Percentiles rank a stretch among this genome's conserved stretches.
phyloP scores from a whole-genome alignment of 352 stramenopile genomes.

The Blastocystis sp. region DNA sequence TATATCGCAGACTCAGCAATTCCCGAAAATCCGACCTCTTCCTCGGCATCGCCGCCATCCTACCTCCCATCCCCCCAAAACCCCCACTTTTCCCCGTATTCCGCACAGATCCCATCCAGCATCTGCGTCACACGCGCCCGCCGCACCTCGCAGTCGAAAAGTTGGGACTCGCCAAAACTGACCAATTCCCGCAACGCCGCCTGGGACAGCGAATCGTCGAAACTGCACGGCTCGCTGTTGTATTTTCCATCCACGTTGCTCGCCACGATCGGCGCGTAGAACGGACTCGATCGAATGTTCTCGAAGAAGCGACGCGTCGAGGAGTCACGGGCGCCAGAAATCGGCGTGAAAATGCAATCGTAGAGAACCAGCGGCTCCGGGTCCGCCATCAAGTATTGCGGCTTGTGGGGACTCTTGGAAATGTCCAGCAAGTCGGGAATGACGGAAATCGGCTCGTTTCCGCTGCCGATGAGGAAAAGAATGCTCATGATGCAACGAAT shows the following conservation, averaged over 20 bases:
- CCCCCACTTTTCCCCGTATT: not conserved
- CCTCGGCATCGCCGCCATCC: not conserved
- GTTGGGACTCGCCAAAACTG: not conserved
- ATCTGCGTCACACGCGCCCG: not conserved
- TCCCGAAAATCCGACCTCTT: constrained; percentile 9
- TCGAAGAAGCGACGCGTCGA: not conserved
- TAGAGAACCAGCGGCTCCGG: constrained; percentile 42
- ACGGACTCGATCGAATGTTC: not conserved
- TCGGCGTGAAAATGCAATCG: constrained; percentile 42
- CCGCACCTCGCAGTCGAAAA: not conserved
- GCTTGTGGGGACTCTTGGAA: constrained; percentile 27
- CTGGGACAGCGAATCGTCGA: not conserved
- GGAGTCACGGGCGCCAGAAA: not conserved
- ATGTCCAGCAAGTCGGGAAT: constrained; percentile 22
- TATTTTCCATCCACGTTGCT: constrained; percentile 26
- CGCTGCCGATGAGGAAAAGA: constrained; percentile 16
- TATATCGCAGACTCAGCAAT: not conserved
- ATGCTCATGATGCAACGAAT: constrained; percentile 56
- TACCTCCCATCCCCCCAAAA: not conserved
- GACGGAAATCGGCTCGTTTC: constrained; percentile 15
- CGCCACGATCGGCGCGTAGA: not conserved
- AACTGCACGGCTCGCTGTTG: constrained; percentile 9
- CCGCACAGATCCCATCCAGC: not conserved
- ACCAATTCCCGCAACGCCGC: not conserved
- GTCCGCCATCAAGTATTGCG: constrained; percentile 51